Percentiles rank a stretch among this genome's conserved stretches.
Evolutionary conservation across 768 basidiomycete species (phyloP).

Genomic region (Agrocybe chaxingu): DNA sequence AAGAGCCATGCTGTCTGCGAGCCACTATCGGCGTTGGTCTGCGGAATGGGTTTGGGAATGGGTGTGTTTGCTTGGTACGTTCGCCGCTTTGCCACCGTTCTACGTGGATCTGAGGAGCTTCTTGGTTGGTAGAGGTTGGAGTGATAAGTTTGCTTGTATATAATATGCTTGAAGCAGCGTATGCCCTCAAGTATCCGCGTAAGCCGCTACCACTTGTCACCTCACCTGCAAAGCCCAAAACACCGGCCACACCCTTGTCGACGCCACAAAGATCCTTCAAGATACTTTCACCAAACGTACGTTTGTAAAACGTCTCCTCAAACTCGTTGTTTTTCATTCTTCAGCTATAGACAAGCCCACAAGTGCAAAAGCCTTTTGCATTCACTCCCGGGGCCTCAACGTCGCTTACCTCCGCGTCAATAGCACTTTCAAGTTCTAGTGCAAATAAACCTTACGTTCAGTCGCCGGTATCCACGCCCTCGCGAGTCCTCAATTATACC

Average conservation of each 20-base stretch:
- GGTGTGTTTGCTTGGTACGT: conserved; percentile 37
- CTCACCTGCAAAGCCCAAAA: conserved; percentile 30
- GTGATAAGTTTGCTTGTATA: conserved; percentile 29
- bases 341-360: conserved; percentile 33
- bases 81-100: background rate
- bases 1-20: conserved; percentile 20
- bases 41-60: conserved; percentile 34
- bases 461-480: conserved; percentile 41
- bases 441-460: conserved; percentile 26
- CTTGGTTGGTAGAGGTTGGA: conserved; percentile 27
- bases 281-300: conserved; percentile 38
- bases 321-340: background rate
- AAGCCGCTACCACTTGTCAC: conserved; percentile 27
- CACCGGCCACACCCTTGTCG: conserved; percentile 15
- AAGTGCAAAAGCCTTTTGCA: conserved; percentile 41
- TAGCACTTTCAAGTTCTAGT: conserved; percentile 12
- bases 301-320: conserved; percentile 8
- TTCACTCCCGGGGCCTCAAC: conserved; percentile 29
- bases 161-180: conserved; percentile 38
- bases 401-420: conserved; percentile 25
- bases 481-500: conserved; percentile 33
- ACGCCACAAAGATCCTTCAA: conserved; percentile 34
- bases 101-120: background rate
- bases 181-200: conserved; percentile 44
- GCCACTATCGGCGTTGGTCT: conserved; percentile 26